Base-by-base conservation (phyloP, 106 monocot species). In the Dendrobium catenatum region DNA sequence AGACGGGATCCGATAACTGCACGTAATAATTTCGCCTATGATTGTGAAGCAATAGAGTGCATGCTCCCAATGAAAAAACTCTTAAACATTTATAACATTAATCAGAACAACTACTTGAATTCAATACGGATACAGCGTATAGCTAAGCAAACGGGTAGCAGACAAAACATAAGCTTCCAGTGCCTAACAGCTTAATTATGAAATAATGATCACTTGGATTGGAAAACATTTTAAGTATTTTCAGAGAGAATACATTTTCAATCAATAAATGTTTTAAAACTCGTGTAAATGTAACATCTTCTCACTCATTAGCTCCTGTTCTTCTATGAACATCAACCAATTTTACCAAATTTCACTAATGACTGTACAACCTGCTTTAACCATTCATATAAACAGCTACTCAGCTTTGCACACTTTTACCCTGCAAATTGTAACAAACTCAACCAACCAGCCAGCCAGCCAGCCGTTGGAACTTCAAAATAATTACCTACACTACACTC, bases 331-430 rank as follows among this genome's bases (percentile, higher is more conserved):
- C 70, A 70, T 70, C 0, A 70, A 37, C 13, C 70, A 70, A 37
- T 16, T 40, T 37, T 31, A 15, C 70, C 17, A 37, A 27, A 70
- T 64, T 15, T 11, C 27, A 70, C 37, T 31, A 31, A 70, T 20
- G 37, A 70, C 37, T 74, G 43, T 74, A 74, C 42, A 74, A 5
- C 74, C 74, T 74, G 41, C 40, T 72, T 74, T 43, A 74, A 20
- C 73, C 4, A 42, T 73, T 5, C n/a, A 42, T 73, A 73, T 73
- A 29, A 73, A 20, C 42, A 74, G 44, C 20, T 43, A 33, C 37
- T 37, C 27, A 70, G 37, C 70, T 70, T 70, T 70, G 37, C 70
- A 70, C 70, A 70, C 70, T 74, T 74, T n/a, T 5, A 74, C 43
- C 74, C 42, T 74, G 20, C 42, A 74, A 43, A 74, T 20, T 74